phyloP scores from a whole-genome alignment of 805 yeast genomes.

The Kuraishia cidri region DNA sequence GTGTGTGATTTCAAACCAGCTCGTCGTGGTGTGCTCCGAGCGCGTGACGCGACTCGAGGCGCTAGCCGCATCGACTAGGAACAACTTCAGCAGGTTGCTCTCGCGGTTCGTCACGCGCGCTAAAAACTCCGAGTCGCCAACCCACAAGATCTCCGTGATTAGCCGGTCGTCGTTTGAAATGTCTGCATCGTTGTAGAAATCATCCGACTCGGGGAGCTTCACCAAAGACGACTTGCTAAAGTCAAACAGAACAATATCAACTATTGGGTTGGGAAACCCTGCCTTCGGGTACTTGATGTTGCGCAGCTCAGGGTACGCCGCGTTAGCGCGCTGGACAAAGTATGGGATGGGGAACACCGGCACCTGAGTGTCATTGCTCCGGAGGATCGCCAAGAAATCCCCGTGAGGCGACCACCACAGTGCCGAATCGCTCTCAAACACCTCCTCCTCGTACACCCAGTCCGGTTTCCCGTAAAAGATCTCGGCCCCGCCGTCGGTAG shows the following conservation, averaged over 20 bases:
- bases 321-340: constrained; percentile 45
- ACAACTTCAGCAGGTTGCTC: constrained; percentile 54
- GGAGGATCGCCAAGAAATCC: constrained; percentile 49
- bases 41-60: constrained; percentile 32
- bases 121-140: constrained; percentile 43
- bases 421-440: constrained; percentile 58
- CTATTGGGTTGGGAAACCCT: constrained; percentile 68
- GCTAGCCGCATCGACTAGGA: constrained; percentile 37
- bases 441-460: constrained; percentile 94
- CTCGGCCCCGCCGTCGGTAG: constrained; percentile 61
- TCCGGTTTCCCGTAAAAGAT: constrained; percentile 86
- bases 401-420: constrained; percentile 87
- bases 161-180: constrained; percentile 32
- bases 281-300: constrained; percentile 78
- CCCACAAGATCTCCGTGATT: constrained; percentile 68
- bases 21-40: constrained; percentile 35
- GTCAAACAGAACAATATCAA: constrained; percentile 41
- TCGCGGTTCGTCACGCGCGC: constrained; percentile 55
- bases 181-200: constrained; percentile 32
- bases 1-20: constrained; percentile 76
- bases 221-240: constrained; percentile 13
- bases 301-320: constrained; percentile 51
- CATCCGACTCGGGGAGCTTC: constrained; percentile 15
- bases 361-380: constrained; percentile 67
- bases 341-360: constrained; percentile 69